These are phyloP conservation scores for Nicotiana benthamiana DNA, from an alignment of 257 asterid genomes.

Conservation along the genomic window DNA sequence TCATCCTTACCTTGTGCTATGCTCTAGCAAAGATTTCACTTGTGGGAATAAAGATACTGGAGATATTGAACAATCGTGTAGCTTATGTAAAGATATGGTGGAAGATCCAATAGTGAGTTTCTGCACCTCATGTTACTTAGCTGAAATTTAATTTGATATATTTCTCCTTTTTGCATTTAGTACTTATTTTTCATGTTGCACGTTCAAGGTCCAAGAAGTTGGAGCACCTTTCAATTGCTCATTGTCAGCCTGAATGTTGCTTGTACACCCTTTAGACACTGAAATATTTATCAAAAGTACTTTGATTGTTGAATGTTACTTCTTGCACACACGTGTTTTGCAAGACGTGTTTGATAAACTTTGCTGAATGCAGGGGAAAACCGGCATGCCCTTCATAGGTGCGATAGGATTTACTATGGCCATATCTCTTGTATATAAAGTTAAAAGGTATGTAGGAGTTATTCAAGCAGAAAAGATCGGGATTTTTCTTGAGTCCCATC, in stretches of 20 bases:
- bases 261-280: neutral
- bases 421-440: no score
- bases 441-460: no score
- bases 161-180: neutral
- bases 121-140: neutral
- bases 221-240: neutral
- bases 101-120: conserved; percentile 45
- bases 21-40: conserved; percentile 43
- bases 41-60: conserved; percentile 35
- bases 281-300: neutral
- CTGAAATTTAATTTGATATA: neutral
- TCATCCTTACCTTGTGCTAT: conserved; percentile 67
- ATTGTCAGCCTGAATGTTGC: no score
- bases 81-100: conserved; percentile 51
- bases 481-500: no score
- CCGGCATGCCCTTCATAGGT: conserved; percentile 13
- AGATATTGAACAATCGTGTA: conserved; percentile 39
- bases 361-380: conserved; percentile 50
- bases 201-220: neutral
- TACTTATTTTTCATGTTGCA: neutral
- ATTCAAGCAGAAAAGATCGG: no score
- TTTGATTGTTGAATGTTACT: neutral
- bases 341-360: conserved; percentile 31
- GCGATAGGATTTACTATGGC: no score
- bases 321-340: no score